phyloP scores from a whole-genome alignment of 306 rosid species.

The Amphicarpaea edgeworthii region DNA sequence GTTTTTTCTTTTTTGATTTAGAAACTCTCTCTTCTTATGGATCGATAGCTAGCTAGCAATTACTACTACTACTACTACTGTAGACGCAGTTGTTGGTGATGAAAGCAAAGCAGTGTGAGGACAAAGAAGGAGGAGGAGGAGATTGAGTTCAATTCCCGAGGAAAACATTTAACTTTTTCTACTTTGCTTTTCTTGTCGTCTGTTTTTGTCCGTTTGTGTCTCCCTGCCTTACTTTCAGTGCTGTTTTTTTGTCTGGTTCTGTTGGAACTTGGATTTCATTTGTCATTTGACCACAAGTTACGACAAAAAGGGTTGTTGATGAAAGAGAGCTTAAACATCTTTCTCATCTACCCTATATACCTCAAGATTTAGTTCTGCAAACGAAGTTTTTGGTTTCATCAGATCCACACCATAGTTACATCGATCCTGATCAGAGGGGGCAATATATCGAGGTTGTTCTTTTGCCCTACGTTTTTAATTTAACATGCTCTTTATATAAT shows the following conservation, averaged over 20 bases:
- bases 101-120: background rate
- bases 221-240: constrained; percentile 19
- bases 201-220: constrained; percentile 11
- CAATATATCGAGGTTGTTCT: constrained; percentile 9
- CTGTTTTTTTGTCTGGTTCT: constrained; percentile 25
- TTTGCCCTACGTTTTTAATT: background rate
- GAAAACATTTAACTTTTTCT: constrained; percentile 6
- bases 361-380: constrained; percentile 1
- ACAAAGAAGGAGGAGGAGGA: constrained; percentile 4
- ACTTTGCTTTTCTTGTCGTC: constrained; percentile 15
- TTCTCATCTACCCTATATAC: constrained; percentile 4
- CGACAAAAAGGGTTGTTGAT: constrained; percentile 6
- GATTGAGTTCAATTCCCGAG: constrained; percentile 29
- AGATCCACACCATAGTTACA: constrained; percentile 8
- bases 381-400: background rate
- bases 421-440: background rate
- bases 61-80: constrained; percentile 9
- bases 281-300: constrained; percentile 12
- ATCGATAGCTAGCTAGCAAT: background rate
- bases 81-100: background rate
- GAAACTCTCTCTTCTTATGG: constrained; percentile 6
- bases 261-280: constrained; percentile 8
- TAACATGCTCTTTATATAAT: background rate
- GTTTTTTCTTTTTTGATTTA: too few species aligned
- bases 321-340: background rate